Base-by-base conservation (phyloP, 495 filamentous ascomycete species). In the Annulohypoxylon stygium region DNA sequence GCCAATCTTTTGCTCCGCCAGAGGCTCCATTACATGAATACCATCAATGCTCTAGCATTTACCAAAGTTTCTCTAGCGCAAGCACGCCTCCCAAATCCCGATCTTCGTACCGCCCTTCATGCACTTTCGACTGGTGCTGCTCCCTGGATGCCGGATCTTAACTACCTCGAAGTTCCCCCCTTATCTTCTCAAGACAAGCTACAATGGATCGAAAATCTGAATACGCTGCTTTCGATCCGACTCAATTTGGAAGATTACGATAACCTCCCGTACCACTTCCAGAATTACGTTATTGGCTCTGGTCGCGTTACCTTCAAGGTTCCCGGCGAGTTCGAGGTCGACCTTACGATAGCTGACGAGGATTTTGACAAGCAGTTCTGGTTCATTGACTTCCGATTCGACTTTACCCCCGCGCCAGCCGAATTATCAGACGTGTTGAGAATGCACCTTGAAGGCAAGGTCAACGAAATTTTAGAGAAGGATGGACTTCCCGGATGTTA, bases 341-440 rank as follows among this genome's bases (percentile, higher is more conserved):
- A 98, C 75, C 88, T 98, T 65, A 92, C 92, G 0, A 90, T 98
- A 65, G 92, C 90, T 0, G 90, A 93, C 70, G 94, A 97, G 75
- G 89, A 95, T 59, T 88, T 88, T 12, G 81, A 86, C 33, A 91
- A 90, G 8, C 95, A 95, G 77, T 93, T 97, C 76, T 97, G 90
- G 81, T 97, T 98, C 76, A 91, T 98, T 69, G 95, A 98, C 75
- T 91, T 97, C 69, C 89, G 94, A 59, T 93, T 97, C 70, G 81
- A 90, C 26, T 99, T 97, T 79, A 84, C 82, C 14, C 96, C 96
- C 7, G 86, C 88, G 3, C 74, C 86, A 2, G 81, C 86, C 0
- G 86, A 88, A 20, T 76, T 94, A 9, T 86, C 91, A 0, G 85
- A 86, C 9, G 81, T 86, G 12, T 70, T 95, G 26, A 86, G 89